Conservation (phyloP, 2,329 filamentous ascomycete species). For the Colletotrichum orbiculare region DNA sequence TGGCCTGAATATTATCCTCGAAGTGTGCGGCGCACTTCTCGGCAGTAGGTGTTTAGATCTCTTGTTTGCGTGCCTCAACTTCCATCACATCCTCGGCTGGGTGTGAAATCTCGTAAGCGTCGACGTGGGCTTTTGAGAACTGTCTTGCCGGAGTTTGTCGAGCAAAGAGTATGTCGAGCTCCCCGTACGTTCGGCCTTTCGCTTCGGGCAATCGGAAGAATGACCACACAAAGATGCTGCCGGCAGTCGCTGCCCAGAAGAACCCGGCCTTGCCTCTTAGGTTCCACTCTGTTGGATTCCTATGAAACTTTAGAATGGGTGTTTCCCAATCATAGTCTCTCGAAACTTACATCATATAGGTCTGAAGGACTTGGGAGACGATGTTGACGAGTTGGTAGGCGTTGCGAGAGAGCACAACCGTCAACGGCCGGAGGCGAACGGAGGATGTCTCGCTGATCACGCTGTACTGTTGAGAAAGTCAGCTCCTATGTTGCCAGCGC, state of each 20-base stretch:
- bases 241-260: constrained; percentile 55
- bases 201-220: constrained; percentile 65
- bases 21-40: too few species aligned
- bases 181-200: constrained; percentile 61
- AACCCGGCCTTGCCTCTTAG: constrained; percentile 54
- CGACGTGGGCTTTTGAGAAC: constrained; percentile 49
- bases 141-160: constrained; percentile 51
- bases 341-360: constrained; percentile 45
- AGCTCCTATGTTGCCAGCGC: not conserved
- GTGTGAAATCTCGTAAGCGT: too few species aligned
- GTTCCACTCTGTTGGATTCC: constrained; percentile 50
- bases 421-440: constrained; percentile 57
- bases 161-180: constrained; percentile 65
- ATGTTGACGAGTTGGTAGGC: constrained; percentile 54
- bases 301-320: too few species aligned
- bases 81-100: too few species aligned
- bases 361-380: constrained; percentile 49
- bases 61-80: too few species aligned
- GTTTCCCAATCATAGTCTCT: too few species aligned
- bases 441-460: constrained; percentile 57
- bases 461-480: constrained; percentile 46
- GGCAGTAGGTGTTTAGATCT: too few species aligned
- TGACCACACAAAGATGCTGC: constrained; percentile 59
- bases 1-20: too few species aligned
- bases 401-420: constrained; percentile 55